Evolutionary conservation across 352 stramenopile species (phyloP).

Genomic region (Phytophthora boehmeriae): DNA sequence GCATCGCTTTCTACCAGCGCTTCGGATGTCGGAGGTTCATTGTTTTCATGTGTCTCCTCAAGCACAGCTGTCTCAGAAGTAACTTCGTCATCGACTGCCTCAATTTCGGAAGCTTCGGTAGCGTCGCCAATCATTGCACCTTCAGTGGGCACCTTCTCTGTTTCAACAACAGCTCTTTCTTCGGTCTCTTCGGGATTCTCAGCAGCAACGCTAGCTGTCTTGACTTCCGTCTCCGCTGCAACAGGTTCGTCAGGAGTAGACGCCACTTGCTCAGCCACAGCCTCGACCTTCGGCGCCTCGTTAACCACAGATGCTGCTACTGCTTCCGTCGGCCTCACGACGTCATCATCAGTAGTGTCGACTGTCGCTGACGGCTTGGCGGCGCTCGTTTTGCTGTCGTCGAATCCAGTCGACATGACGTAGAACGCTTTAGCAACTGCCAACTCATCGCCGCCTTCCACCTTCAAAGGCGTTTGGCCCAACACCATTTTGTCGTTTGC

Average conservation of each 20-base stretch:
- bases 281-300: neutral
- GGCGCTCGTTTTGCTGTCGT: neutral
- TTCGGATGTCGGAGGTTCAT: too few species aligned
- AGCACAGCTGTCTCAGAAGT: too few species aligned
- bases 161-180: too few species aligned
- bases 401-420: slow-evolving; percentile 12
- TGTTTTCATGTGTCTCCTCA: too few species aligned
- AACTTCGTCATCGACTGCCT: too few species aligned
- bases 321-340: neutral
- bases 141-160: too few species aligned
- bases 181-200: neutral
- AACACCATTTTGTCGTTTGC: neutral
- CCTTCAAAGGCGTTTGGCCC: neutral
- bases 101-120: too few species aligned
- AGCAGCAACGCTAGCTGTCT: neutral
- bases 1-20: too few species aligned
- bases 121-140: too few species aligned
- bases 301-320: neutral
- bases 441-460: slow-evolving; percentile 24
- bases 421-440: slow-evolving; percentile 21
- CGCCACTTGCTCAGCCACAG: slow-evolving; percentile 1
- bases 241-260: neutral
- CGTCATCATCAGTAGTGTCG: neutral
- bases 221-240: neutral
- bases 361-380: neutral